Conservation (phyloP, 495 filamentous ascomycete genomes). For the Jackrogersella multiformis region DNA sequence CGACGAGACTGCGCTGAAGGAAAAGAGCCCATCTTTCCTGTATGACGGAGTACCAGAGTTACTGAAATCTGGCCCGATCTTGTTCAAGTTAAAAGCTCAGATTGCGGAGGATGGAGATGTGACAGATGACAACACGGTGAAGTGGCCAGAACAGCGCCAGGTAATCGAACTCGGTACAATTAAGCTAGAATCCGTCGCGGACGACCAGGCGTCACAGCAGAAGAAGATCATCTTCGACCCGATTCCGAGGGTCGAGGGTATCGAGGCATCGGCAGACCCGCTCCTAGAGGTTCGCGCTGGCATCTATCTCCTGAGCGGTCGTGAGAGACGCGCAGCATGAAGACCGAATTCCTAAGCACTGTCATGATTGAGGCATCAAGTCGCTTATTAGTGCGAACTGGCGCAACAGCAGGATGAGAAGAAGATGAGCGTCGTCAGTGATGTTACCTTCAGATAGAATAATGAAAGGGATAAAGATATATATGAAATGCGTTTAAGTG, state of each 20-base stretch:
- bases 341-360: not conserved
- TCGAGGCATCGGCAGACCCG: constrained; percentile 61
- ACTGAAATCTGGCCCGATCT: constrained; percentile 46
- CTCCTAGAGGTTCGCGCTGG: constrained; percentile 61
- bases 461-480: not conserved
- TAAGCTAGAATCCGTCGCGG: constrained; percentile 49
- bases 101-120: constrained; percentile 60
- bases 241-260: constrained; percentile 60
- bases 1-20: constrained; percentile 45
- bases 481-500: not conserved
- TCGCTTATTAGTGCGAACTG: too few relatives aligned
- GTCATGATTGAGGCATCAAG: not conserved
- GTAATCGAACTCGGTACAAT: constrained; percentile 61
- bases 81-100: constrained; percentile 59
- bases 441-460: not conserved
- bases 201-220: constrained; percentile 54
- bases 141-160: constrained; percentile 60
- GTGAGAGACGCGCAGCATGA: constrained; percentile 47
- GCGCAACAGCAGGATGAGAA: too few relatives aligned
- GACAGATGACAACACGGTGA: constrained; percentile 59
- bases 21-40: constrained; percentile 51
- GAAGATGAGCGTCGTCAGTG: too few relatives aligned
- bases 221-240: constrained; percentile 65
- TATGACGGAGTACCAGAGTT: constrained; percentile 53
- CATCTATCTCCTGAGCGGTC: constrained; percentile 63